phyloP scores from a whole-genome alignment of 192 early-diverging fungal genomes.

The Phlyctochytrium arcticum region DNA sequence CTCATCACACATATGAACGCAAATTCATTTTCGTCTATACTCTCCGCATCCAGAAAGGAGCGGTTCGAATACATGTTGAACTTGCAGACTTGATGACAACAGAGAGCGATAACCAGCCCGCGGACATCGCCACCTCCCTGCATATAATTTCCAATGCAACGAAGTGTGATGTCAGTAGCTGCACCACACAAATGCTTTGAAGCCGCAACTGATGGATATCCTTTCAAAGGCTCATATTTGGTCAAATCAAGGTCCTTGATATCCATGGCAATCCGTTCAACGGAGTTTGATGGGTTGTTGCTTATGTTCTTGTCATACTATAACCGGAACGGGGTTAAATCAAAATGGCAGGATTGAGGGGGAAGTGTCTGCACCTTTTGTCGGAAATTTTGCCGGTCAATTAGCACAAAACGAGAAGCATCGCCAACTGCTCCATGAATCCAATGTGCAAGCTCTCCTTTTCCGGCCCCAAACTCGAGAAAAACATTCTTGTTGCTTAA shows the following conservation, averaged over 20 bases:
- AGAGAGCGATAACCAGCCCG: conserved; percentile 71
- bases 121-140: conserved; percentile 10
- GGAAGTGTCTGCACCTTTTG: conserved; percentile 43
- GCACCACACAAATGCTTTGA: conserved; percentile 92
- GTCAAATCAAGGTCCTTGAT: conserved; percentile 82
- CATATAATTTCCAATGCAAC: conserved; percentile 48
- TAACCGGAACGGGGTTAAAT: no score
- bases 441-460: conserved; percentile 44
- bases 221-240: conserved; percentile 32
- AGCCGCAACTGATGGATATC: conserved; percentile 61
- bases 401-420: conserved; percentile 52
- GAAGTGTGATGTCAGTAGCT: conserved; percentile 83
- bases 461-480: conserved; percentile 61
- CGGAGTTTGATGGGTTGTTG: not conserved
- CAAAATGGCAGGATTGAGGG: no score
- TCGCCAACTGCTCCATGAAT: conserved; percentile 43
- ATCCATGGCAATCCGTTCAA: conserved; percentile 65
- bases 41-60: conserved; percentile 51
- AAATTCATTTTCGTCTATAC: conserved; percentile 55
- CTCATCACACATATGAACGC: conserved; percentile 62
- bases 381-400: conserved; percentile 78
- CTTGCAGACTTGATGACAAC: conserved; percentile 82
- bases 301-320: conserved; percentile 9
- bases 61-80: conserved; percentile 69
- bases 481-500: conserved; percentile 54